These are phyloP conservation scores for Spencermartinsiella europaea DNA, from an alignment of 805 yeast species.

Conservation along the genomic window DNA sequence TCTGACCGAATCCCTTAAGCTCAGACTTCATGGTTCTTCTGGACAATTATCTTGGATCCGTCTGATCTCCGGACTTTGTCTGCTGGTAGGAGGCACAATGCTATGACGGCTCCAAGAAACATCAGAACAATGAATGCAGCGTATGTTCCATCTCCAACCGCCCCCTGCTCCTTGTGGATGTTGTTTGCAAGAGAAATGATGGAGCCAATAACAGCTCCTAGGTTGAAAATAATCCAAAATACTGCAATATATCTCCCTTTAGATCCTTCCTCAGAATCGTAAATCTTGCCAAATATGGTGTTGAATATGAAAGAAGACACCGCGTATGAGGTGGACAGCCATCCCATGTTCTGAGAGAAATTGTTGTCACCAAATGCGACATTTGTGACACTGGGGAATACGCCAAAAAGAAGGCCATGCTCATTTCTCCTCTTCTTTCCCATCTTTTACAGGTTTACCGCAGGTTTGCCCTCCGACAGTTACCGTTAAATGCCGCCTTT, in stretches of 20 bases:
- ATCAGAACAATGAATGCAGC: slow-evolving; percentile 50
- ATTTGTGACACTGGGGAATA: slow-evolving; percentile 63
- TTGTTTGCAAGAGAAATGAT: slow-evolving; percentile 53
- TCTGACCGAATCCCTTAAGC: slow-evolving; percentile 36
- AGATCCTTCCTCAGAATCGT: slow-evolving; percentile 47
- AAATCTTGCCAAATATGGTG: slow-evolving; percentile 54
- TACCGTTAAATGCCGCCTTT: no score
- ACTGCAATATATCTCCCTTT: slow-evolving; percentile 50
- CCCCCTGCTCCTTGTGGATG: slow-evolving; percentile 29
- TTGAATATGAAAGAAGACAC: slow-evolving; percentile 55
- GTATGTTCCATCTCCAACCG: slow-evolving; percentile 45
- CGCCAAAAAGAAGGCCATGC: slow-evolving; percentile 67
- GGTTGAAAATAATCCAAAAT: slow-evolving; percentile 56
- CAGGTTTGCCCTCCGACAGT: no score
- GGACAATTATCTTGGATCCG: slow-evolving; percentile 43
- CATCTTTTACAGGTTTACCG: no score
- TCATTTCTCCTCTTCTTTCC: no score
- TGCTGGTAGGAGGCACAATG: slow-evolving; percentile 44
- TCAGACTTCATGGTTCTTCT: slow-evolving; percentile 44
- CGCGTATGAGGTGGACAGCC: slow-evolving; percentile 61
- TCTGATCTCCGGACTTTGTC: slow-evolving; percentile 45
- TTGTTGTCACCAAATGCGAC: slow-evolving; percentile 65
- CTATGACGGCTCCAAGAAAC: slow-evolving; percentile 41
- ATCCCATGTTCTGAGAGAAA: slow-evolving; percentile 70
- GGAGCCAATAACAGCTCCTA: slow-evolving; percentile 57